Evolutionary conservation across 768 basidiomycete species (phyloP).

Genomic region (Hemileccinum impolitum): DNA sequence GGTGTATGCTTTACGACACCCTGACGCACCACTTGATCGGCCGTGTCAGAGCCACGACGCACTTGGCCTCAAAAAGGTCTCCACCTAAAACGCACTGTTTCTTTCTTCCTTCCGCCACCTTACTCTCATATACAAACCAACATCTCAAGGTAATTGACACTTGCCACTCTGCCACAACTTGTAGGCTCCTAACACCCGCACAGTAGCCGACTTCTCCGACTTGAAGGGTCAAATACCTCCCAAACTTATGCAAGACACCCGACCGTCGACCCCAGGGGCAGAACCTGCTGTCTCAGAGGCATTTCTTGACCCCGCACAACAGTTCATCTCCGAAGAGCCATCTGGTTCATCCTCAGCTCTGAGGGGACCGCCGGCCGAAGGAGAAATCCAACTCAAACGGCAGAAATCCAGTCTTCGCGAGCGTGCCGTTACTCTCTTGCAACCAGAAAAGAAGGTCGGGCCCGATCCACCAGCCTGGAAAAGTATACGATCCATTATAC

Average conservation of each 20-base stretch:
- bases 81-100: background rate
- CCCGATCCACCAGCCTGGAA: slow-evolving; percentile 41
- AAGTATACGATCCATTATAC: slow-evolving; percentile 52
- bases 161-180: background rate
- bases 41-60: too few species aligned
- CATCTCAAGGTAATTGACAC: slow-evolving; percentile 1
- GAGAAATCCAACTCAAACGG: background rate
- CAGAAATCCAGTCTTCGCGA: slow-evolving; percentile 12
- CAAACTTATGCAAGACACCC: slow-evolving; percentile 16
- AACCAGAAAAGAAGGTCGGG: slow-evolving; percentile 37
- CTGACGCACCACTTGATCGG: background rate
- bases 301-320: slow-evolving; percentile 2
- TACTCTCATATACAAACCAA: background rate
- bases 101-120: background rate
- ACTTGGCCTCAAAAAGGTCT: slow-evolving; percentile 9
- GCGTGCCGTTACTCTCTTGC: slow-evolving; percentile 31
- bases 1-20: background rate
- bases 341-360: slow-evolving; percentile 13
- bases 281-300: slow-evolving; percentile 7
- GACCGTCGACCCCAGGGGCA: slow-evolving; percentile 12
- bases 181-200: background rate
- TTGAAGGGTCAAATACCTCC: too few species aligned
- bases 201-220: too few species aligned
- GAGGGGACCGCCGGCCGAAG: slow-evolving; percentile 5
- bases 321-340: slow-evolving; percentile 4